Conservation (phyloP, 768 basidiomycete genomes). For the Epithele typhae region DNA sequence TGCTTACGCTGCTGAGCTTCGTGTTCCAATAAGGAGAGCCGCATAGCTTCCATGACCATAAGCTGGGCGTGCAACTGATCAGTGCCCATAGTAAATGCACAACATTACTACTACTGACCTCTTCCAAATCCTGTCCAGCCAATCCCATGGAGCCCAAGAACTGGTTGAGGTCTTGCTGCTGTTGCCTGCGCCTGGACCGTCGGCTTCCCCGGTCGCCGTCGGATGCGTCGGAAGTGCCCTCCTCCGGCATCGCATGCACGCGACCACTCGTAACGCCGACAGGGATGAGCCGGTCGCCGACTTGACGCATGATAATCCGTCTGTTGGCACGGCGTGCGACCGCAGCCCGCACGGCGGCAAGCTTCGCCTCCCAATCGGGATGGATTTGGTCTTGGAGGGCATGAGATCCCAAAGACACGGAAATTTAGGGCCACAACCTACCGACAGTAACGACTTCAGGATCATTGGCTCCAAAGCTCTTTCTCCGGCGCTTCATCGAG, state of each 20-base stretch:
- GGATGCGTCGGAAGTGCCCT: constrained; percentile 43
- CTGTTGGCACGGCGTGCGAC: constrained; percentile 94
- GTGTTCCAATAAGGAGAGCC: constrained; percentile 88
- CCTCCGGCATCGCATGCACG: constrained; percentile 63
- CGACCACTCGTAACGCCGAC: constrained; percentile 93
- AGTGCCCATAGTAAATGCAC: neutral
- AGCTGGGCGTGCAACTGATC: constrained; percentile 43
- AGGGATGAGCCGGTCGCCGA: constrained; percentile 95
- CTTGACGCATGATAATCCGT: constrained; percentile 96
- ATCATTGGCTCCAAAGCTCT: constrained; percentile 82
- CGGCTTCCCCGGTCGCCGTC: constrained; percentile 36
- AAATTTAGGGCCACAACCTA: constrained; percentile 27
- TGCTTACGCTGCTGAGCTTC: constrained; percentile 87
- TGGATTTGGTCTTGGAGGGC: constrained; percentile 91
- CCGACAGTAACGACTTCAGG: constrained; percentile 91
- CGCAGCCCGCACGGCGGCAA: constrained; percentile 92
- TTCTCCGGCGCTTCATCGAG: constrained; percentile 64
- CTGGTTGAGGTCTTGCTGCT: constrained; percentile 60
- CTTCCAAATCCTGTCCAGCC: constrained; percentile 87
- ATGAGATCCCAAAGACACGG: neutral
- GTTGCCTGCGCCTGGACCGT: constrained; percentile 55
- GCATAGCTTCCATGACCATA: constrained; percentile 99
- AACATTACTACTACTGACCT: constrained; percentile 47
- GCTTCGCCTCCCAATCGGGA: constrained; percentile 96
- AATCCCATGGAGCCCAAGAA: constrained; percentile 59